These are phyloP conservation scores for Yarrowia alimentaria DNA, from an alignment of 805 yeast species.

Conservation along the genomic window DNA sequence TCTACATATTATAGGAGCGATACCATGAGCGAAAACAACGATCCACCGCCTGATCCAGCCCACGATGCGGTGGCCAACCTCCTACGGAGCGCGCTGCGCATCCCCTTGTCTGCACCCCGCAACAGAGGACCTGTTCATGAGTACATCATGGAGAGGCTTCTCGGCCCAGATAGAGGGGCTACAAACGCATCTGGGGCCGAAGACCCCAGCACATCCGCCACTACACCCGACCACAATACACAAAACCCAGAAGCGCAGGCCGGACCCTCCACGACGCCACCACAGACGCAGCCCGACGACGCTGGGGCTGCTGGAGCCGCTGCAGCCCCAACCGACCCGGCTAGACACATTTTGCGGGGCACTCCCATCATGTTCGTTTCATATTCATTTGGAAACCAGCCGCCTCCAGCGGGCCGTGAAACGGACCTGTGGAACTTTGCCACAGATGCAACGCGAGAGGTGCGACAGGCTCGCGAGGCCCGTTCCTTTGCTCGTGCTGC, in stretches of 20 bases:
- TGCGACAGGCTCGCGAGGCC: not conserved
- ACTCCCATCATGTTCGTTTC: slow-evolving; percentile 11
- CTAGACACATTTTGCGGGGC: not conserved
- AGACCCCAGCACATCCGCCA: not conserved
- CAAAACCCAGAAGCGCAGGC: too few species aligned
- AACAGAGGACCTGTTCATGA: slow-evolving; percentile 20
- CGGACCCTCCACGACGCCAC: too few species aligned
- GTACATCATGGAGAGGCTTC: slow-evolving; percentile 15
- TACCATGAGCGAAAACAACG: slow-evolving; percentile 18
- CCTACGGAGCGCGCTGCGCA: slow-evolving; percentile 11
- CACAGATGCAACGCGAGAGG: slow-evolving; percentile 2
- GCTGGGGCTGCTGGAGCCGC: too few species aligned
- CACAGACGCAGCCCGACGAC: too few species aligned
- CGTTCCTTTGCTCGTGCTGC: too few species aligned
- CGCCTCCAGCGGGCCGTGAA: not conserved
- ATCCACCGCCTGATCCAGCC: slow-evolving; percentile 22
- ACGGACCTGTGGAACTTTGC: slow-evolving; percentile 5
- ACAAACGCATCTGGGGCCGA: not conserved
- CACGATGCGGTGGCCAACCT: slow-evolving; percentile 21
- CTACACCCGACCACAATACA: not conserved
- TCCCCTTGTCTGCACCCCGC: slow-evolving; percentile 2
- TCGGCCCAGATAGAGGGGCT: not conserved
- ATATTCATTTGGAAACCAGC: slow-evolving; percentile 1
- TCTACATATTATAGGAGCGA: too few species aligned
- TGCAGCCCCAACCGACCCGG: too few species aligned